Conservation (phyloP, 1,284 basidiomycete species). For the Trichosporon faecale region DNA sequence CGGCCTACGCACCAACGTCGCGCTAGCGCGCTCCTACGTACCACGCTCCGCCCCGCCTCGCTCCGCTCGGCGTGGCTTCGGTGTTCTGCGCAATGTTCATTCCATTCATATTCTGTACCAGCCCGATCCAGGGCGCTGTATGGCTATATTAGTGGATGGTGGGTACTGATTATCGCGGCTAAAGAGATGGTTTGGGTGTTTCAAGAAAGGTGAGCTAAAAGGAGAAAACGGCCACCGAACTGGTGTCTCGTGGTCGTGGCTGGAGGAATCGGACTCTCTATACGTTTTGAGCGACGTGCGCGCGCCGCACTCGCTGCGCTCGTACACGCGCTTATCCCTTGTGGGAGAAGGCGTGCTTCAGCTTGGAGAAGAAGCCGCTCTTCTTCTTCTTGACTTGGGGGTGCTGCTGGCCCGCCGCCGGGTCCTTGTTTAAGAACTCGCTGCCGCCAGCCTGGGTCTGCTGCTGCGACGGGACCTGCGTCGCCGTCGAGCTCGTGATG, state of each 20-base stretch:
- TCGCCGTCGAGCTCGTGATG: not conserved
- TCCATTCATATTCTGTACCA: not conserved
- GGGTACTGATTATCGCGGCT: not conserved
- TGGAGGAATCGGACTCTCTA: not conserved
- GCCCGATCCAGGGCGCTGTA: not conserved
- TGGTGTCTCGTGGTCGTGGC: too few species aligned
- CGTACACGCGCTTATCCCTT: constrained; percentile 19
- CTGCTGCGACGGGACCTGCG: not conserved
- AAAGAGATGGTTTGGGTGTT: not conserved
- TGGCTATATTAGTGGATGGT: not conserved
- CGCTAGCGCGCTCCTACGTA: too few species aligned
- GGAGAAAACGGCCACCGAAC: not conserved
- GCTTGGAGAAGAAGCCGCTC: constrained; percentile 34
- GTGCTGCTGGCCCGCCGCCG: constrained; percentile 3
- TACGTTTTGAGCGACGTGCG: too few species aligned
- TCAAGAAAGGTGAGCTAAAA: not conserved
- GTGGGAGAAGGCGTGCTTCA: constrained; percentile 17
- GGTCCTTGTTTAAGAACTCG: constrained; percentile 8
- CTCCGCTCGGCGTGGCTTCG: not conserved
- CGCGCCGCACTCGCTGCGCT: too few species aligned
- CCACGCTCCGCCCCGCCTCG: too few species aligned
- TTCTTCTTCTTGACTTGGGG: constrained; percentile 27
- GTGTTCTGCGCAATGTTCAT: not conserved
- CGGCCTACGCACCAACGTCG: too few species aligned
- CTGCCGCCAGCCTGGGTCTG: not conserved